Percentiles rank a stretch among this genome's conserved stretches.
Conservation (phyloP, 2,329 filamentous ascomycete species). For the Cladosporium sp. region DNA sequence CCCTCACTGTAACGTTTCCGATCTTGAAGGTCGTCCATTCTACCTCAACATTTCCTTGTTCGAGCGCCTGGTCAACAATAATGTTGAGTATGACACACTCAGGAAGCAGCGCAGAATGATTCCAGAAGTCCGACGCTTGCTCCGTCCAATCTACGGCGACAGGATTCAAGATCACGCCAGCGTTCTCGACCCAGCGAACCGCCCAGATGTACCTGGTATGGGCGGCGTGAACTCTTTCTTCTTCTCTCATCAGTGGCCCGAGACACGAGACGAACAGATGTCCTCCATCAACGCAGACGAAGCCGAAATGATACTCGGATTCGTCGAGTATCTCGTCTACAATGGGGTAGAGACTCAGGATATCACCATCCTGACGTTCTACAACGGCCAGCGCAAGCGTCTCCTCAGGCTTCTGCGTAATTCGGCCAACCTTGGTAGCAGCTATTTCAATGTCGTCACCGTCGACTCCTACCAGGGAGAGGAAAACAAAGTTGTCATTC, state of each 20-base stretch:
- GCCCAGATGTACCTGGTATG: slow-evolving; percentile 59
- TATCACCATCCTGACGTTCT: slow-evolving; percentile 83
- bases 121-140: slow-evolving; percentile 60
- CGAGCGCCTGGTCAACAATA: slow-evolving; percentile 67
- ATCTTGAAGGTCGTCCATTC: slow-evolving; percentile 58
- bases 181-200: slow-evolving; percentile 44
- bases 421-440: slow-evolving; percentile 12
- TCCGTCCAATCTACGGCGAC: slow-evolving; percentile 59
- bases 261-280: slow-evolving; percentile 58
- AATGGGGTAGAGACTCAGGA: slow-evolving; percentile 58
- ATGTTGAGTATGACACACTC: slow-evolving; percentile 61
- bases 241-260: slow-evolving; percentile 62
- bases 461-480: slow-evolving; percentile 91
- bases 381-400: slow-evolving; percentile 73
- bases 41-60: slow-evolving; percentile 73
- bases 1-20: slow-evolving; percentile 61
- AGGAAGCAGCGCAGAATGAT: slow-evolving; percentile 69
- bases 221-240: slow-evolving; percentile 57
- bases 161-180: slow-evolving; percentile 55
- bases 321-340: slow-evolving; percentile 66
- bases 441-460: slow-evolving; percentile 60
- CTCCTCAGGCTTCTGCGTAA: slow-evolving; percentile 50
- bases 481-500: slow-evolving; percentile 76
- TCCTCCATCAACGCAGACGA: slow-evolving; percentile 69
- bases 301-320: slow-evolving; percentile 69